Evolutionary conservation across 257 asterid species (phyloP).

Genomic region (Phtheirospermum japonicum): DNA sequence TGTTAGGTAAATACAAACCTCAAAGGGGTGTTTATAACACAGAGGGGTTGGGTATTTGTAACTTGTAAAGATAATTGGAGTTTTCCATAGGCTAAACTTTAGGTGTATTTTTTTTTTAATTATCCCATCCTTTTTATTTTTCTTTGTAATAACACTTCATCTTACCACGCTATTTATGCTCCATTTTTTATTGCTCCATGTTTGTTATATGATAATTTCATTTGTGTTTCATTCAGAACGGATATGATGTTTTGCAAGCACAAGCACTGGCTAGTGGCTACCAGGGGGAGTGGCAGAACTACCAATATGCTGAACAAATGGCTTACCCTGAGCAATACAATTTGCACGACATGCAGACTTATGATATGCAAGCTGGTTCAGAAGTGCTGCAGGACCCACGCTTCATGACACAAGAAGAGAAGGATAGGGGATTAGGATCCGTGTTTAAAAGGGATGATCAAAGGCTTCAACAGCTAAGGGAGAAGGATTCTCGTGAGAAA

Average conservation of each 20-base stretch:
- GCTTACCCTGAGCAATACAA: conserved; percentile 89
- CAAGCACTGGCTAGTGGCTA: conserved; percentile 71
- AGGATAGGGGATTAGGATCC: conserved; percentile 97
- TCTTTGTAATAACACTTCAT: background rate
- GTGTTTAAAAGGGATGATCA: conserved; percentile 97
- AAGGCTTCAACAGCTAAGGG: conserved; percentile 90
- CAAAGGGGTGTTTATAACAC: background rate
- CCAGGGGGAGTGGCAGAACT: conserved; percentile 92
- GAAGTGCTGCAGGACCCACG: conserved; percentile 62
- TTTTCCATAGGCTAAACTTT: background rate
- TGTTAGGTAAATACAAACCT: background rate
- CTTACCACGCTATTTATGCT: background rate
- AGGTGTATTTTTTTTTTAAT: background rate
- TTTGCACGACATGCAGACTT: conserved; percentile 70
- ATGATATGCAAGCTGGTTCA: conserved; percentile 64
- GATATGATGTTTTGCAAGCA: conserved; percentile 75
- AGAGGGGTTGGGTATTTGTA: background rate
- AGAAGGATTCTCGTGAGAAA: conserved; percentile 93
- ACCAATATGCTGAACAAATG: conserved; percentile 82
- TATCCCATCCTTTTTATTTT: background rate
- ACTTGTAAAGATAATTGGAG: background rate
- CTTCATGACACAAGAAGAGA: conserved; percentile 96
- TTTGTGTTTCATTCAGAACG: conserved; percentile 45
- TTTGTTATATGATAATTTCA: conserved; percentile 12
- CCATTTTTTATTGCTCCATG: conserved; percentile 9